Base-by-base conservation (phyloP, 2,329 filamentous ascomycete species). In the Xylariaceae sp. region DNA sequence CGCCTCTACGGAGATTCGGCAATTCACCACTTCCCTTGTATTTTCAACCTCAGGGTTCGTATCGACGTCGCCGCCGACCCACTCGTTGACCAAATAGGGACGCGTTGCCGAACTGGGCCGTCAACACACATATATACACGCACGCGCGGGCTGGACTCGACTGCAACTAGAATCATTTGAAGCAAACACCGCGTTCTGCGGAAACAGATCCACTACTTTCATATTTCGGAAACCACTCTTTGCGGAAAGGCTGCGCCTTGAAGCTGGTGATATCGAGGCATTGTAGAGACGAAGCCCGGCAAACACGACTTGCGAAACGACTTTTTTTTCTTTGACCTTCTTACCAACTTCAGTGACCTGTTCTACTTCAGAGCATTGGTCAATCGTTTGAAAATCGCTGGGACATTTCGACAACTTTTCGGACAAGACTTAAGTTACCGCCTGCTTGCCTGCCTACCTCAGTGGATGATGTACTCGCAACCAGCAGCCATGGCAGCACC, bases 401-500 rank as follows among this genome's bases (percentile, higher is more conserved):
- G 55, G 48, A 58, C 52, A 57, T 55, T 61, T 60, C 56, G 51
- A 39, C 55, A 49, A 59, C 56, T 53, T 64, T 61, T 47, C 52
- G 56, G 56, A 65, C 54, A 63, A 61, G 13, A 50, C 18, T 23
- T 11, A 15, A 34, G 23, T 34, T 15, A 35, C 49, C 3, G 54
- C 62, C 63, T 67, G 66, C 60, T 30, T 30, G 23, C 23, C 23
- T 30, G 23, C 23, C 23, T 30, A 5, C 23, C 23, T 65, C 63
- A 66, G 69, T 70, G 65, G 67, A 60, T 61, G 71, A 92, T 93
- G 89, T 93, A 91, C 78, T 83, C 88, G 67, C 88, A 91, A 78
- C 88, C 92, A 79, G 84, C 89, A 72, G 82, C 87, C 68, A 96
- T 97, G 90, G 89, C 68, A 59, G 89, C 68, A 39, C 48, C 90